A percentile compares a stretch with the other conserved stretches of the same genome.
These are phyloP conservation scores for Agaricus bisporus DNA, from an alignment of 768 basidiomycete species.

Conservation along the genomic window DNA sequence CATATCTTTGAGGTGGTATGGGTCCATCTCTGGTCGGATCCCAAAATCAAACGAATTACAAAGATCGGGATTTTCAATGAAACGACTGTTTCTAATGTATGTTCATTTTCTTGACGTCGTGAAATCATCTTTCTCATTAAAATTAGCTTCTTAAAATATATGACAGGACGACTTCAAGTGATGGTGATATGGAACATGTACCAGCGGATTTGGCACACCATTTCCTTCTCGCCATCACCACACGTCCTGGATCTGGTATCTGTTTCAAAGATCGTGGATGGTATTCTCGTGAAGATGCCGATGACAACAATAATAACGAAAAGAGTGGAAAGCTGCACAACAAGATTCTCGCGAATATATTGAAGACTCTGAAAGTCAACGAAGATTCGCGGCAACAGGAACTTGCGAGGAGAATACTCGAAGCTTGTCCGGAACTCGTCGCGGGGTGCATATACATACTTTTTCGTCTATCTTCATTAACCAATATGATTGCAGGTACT, in stretches of 20 bases:
- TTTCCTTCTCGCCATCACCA: slow-evolving; percentile 80
- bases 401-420: slow-evolving; percentile 72
- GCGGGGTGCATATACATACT: slow-evolving; percentile 45
- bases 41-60: slow-evolving; percentile 60
- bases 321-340: slow-evolving; percentile 59
- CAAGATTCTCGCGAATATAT: slow-evolving; percentile 71
- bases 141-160: slow-evolving; percentile 72
- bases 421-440: slow-evolving; percentile 82
- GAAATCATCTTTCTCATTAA: neutral
- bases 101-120: neutral
- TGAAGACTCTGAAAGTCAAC: slow-evolving; percentile 77
- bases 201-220: slow-evolving; percentile 82
- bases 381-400: slow-evolving; percentile 86
- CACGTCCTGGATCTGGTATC: slow-evolving; percentile 73
- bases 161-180: slow-evolving; percentile 47
- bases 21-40: slow-evolving; percentile 72
- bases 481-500: slow-evolving; percentile 45
- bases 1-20: slow-evolving; percentile 68
- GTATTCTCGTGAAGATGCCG: slow-evolving; percentile 69
- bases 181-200: slow-evolving; percentile 41
- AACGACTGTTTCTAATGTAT: slow-evolving; percentile 54
- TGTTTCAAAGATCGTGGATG: slow-evolving; percentile 89
- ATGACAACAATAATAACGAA: slow-evolving; percentile 35
- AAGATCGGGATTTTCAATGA: slow-evolving; percentile 74
- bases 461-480: neutral